Evolutionary conservation across 2,329 filamentous ascomycete species (phyloP).

Genomic region (Trichoderma sp.): DNA sequence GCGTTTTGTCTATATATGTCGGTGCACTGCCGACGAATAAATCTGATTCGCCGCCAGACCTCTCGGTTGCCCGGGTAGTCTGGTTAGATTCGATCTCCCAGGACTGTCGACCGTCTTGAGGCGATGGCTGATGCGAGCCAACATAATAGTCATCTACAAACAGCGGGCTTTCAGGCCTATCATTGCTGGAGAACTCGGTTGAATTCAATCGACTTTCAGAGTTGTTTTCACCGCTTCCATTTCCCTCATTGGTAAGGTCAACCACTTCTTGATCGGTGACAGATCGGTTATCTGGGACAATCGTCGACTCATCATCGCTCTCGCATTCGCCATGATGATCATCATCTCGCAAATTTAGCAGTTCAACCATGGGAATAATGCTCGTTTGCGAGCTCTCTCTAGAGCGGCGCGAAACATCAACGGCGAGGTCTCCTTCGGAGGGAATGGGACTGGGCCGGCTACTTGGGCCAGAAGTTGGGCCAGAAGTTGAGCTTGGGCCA

Average conservation of each 20-base stretch:
- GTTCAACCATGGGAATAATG: background rate
- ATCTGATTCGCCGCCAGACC: background rate
- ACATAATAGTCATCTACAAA: conserved; percentile 8
- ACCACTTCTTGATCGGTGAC: background rate
- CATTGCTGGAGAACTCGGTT: background rate
- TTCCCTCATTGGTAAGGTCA: conserved; percentile 14
- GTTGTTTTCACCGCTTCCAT: background rate
- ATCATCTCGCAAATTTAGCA: background rate
- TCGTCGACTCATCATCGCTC: conserved; percentile 10
- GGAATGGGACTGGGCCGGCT: background rate
- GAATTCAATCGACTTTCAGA: background rate
- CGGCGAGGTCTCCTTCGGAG: background rate
- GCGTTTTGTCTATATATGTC: background rate
- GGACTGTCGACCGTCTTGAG: background rate
- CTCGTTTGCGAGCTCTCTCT: background rate
- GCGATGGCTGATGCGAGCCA: background rate
- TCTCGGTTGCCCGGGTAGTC: background rate
- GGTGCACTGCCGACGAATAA: conserved; percentile 1
- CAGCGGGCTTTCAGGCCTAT: conserved; percentile 1
- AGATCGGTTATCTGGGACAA: conserved; percentile 18
- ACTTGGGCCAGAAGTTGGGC: background rate
- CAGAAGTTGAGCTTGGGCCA: background rate
- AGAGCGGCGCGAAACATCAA: background rate
- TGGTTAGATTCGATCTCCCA: background rate
- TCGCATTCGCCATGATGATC: background rate